Percentiles rank a stretch among this genome's conserved stretches.
phyloP scores from a whole-genome alignment of 1,139 yeast species.

The Taiozyma sp. region DNA sequence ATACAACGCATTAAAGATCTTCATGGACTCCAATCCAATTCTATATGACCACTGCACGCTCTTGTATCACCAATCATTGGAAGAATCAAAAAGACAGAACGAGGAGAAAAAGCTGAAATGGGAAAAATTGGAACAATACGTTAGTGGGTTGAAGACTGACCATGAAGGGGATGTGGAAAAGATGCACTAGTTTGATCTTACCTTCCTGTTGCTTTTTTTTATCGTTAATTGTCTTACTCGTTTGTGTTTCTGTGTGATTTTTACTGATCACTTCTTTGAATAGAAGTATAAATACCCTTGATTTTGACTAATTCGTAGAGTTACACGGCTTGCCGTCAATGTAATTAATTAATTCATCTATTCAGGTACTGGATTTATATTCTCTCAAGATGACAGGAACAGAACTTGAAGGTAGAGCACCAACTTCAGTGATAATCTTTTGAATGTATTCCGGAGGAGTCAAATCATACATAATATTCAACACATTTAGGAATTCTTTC shows the following conservation, averaged over 20 bases:
- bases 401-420: conserved; percentile 94
- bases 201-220: no score
- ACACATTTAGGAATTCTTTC: conserved; percentile 59
- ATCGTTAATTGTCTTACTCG: background rate
- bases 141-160: conserved; percentile 23
- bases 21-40: conserved; percentile 90
- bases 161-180: background rate
- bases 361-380: conserved; percentile 43
- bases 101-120: conserved; percentile 66
- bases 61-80: conserved; percentile 71
- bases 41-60: conserved; percentile 90
- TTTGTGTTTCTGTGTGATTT: background rate
- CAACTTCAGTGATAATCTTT: conserved; percentile 93
- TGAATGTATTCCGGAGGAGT: conserved; percentile 94
- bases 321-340: background rate
- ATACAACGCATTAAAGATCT: conserved; percentile 84
- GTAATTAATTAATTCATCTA: background rate
- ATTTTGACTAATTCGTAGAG: no score
- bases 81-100: conserved; percentile 57
- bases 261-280: background rate
- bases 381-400: conserved; percentile 96
- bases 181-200: background rate
- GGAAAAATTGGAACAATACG: conserved; percentile 68
- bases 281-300: background rate
- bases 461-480: conserved; percentile 87